Percentiles rank a stretch among this genome's conserved stretches.
phyloP scores from a whole-genome alignment of 73 alveolate genomes.

The Tetrahymena borealis region DNA sequence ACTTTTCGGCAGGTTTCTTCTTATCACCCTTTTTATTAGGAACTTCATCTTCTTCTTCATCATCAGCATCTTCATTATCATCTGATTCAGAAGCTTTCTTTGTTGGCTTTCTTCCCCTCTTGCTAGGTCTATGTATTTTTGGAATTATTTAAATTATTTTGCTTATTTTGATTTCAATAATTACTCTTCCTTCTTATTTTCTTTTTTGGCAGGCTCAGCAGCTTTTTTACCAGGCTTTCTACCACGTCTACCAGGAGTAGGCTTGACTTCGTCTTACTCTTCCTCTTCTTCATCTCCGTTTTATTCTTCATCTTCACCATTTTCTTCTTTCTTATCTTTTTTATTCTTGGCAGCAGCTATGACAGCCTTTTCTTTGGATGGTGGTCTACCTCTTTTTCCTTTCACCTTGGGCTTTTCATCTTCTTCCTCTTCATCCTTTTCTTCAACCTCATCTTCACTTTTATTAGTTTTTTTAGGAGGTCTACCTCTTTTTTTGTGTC shows the following conservation, averaged over 20 bases:
- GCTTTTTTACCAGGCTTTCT: background rate
- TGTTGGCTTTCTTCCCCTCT: background rate
- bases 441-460: background rate
- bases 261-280: background rate
- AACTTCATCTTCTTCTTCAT: constrained; percentile 40
- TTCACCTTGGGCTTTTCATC: constrained; percentile 3
- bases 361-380: background rate
- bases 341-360: background rate
- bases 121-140: constrained; percentile 7
- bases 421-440: background rate
- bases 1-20: background rate
- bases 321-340: background rate
- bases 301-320: background rate
- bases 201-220: background rate
- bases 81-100: background rate
- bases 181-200: background rate
- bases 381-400: background rate
- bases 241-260: background rate
- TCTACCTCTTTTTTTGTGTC: background rate
- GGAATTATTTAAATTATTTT: background rate
- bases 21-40: constrained; percentile 29
- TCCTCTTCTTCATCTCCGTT: background rate
- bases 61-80: constrained; percentile 24
- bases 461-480: background rate
- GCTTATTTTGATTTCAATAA: background rate